Conservation (phyloP, 78 protist species). For the Dictyostelium intermedium region DNA sequence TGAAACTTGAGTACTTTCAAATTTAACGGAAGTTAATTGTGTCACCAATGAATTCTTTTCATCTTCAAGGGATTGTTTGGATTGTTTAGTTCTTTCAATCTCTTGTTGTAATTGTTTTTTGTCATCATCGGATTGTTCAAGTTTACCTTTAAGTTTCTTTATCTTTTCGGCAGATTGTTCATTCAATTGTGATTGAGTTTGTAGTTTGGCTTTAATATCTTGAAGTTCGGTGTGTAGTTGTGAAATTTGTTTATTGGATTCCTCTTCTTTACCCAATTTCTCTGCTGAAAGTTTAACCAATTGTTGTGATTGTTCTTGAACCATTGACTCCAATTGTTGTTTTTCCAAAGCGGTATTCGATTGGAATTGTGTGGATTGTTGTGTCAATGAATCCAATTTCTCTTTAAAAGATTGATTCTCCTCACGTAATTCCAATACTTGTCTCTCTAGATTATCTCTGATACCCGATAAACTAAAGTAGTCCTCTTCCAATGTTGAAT, state of each 20-base stretch:
- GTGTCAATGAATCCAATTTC: not conserved
- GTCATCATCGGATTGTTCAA: not conserved
- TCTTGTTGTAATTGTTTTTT: not conserved
- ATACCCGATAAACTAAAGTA: not conserved
- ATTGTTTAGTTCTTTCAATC: not conserved
- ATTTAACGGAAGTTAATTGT: not conserved
- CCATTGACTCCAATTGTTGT: not conserved
- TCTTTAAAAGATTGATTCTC: not conserved
- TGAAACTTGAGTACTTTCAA: not conserved
- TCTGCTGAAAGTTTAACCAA: not conserved
- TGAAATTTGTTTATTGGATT: not conserved
- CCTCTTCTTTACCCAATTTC: not conserved
- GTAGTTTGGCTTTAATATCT: not conserved
- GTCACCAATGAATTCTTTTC: slow-evolving; percentile 14
- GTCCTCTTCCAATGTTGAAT: slow-evolving; percentile 22
- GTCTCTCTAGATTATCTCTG: slow-evolving; percentile 14
- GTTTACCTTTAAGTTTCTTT: slow-evolving; percentile 31
- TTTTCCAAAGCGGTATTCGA: not conserved
- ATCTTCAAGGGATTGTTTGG: slow-evolving; percentile 28
- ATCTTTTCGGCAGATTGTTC: not conserved
- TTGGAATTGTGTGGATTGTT: not conserved
- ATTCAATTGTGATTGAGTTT: not conserved
- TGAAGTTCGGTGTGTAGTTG: not conserved
- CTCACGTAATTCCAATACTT: not conserved
- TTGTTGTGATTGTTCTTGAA: not conserved